Evolutionary conservation across 208 protist species (phyloP), one percentile per base, ranked within the genome.

Genomic region (Acanthamoeba royreba): DNA sequence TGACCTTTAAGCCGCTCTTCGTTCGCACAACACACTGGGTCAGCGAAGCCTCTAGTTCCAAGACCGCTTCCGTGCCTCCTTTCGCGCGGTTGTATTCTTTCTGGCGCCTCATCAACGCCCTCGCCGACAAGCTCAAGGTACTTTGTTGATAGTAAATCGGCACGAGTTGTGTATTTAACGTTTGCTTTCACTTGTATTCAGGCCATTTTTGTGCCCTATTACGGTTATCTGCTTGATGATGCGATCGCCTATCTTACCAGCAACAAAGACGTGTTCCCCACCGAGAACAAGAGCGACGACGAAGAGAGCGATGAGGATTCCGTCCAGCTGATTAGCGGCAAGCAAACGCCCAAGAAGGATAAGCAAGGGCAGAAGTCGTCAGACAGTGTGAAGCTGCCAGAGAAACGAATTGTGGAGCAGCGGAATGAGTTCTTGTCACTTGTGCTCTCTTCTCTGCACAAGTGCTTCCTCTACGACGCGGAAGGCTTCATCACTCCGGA

Each of bases 191-290:
- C 58, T 69, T 4, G 28, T 1, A 55, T 40, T 8, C 81, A 95
- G 74, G 46, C 95, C 2, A 95, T 96, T 25, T 96, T 96, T 85
- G 90, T 96, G 28, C 95, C 95, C 19, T 96, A 96, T n/a, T 93
- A 93, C 40, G 66, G 69, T 4, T 93, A 93, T 35, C 28, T 93
- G 55, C 88, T 74, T 22, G 88, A 93, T 47, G 35, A 40, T 22
- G n/a, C 33, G 17, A 58, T 83, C 8, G n/a, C 43, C 1, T 93
- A 93, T n/a, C 63, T 91, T n/a, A 58, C 35, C 46, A 38, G 19
- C 52, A 11, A 1, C 40, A 69, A 91, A 33, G 35, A 69, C 9
- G 40, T 81, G 19, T 93, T 74, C 61, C 47, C 22, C 31, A 79
- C 28, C 28, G 13, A 74, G 38, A 38, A 93, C 19, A 46, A 47